Conservation (phyloP, 371 early-diverging fungal genomes). For the Mortierella sp. region DNA sequence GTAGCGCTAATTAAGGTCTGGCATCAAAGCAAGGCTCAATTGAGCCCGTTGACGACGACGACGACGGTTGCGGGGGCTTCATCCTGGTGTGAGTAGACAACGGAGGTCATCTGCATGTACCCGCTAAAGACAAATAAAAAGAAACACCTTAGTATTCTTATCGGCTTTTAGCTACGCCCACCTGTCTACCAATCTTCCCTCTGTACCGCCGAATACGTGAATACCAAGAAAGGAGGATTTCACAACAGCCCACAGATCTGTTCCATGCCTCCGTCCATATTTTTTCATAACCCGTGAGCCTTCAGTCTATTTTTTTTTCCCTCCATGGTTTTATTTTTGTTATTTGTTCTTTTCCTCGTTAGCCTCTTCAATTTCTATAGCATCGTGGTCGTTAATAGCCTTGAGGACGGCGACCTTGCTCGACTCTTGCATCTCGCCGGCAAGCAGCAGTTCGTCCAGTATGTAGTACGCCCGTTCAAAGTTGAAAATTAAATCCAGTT, state of each 20-base stretch:
- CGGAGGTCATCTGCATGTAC: not conserved
- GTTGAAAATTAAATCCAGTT: slow-evolving; percentile 78
- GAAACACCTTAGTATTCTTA: not conserved
- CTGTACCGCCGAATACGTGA: not conserved
- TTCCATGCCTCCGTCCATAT: not conserved
- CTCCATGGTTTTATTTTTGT: not conserved
- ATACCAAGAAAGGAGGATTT: too few relatives aligned
- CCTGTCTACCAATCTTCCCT: not conserved
- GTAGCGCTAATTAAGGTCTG: too few relatives aligned
- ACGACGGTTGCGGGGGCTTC: not conserved
- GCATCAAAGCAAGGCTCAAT: too few relatives aligned
- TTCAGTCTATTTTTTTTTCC: not conserved
- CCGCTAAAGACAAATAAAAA: not conserved
- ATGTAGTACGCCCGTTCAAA: slow-evolving; percentile 90
- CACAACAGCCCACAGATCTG: too few relatives aligned
- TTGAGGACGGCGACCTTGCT: slow-evolving; percentile 82
- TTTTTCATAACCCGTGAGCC: not conserved
- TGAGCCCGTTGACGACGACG: not conserved
- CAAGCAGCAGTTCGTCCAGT: slow-evolving; percentile 85
- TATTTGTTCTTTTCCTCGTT: slow-evolving; percentile 62
- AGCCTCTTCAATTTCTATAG: slow-evolving; percentile 77
- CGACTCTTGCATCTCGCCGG: slow-evolving; percentile 87
- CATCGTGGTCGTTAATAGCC: slow-evolving; percentile 82
- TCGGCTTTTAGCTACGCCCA: not conserved
- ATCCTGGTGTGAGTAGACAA: not conserved